Base-by-base conservation (phyloP, 23 red algal species). In the Gracilaria domingensis region DNA sequence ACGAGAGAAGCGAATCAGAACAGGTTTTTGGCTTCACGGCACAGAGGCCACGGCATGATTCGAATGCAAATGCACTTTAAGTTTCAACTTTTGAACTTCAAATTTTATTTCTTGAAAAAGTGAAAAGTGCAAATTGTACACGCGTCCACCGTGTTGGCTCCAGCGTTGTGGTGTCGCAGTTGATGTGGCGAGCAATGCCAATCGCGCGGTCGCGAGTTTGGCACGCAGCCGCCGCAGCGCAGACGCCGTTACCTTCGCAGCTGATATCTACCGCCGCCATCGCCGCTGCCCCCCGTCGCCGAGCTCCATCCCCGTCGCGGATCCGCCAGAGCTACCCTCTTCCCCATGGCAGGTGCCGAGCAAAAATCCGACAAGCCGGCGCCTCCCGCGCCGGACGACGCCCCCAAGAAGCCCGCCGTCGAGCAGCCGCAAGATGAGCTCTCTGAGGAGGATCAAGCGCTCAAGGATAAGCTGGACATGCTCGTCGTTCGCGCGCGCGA, bases 381-480 rank as follows among this genome's bases (percentile, higher is more conserved):
- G 8, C 53, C 79, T 12, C 79, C 87, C 45, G 74, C 53, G 47
- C 50, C 55, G 56, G 39, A 70, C 21, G 47, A 82, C 42, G 75
- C 33, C 20, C 39, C 59, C 38, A 69, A 80, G 75, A 86, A 94
- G 73, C 53, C 76, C 30, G 51, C 33, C 18, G 8, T n/a, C 35
- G 51, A 45, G 20, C 3, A 95, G 7, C 64, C 53, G n/a, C 57
- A 85, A 14, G 93, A 60, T 40, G 97, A 99, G 44, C 83, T 99
- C 70, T 96, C 97, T 8, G 90, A 95, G 20, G 97, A 99, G 85
- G 97, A 99, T 64, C 69, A 78, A 23, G 91, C 89, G 35, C 47
- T 95, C 58, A 96, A 99, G 82, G 97, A 99, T 25, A 84, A 94
- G 61, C 93, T 99, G 51, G 93, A 96, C 50, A 80, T 99, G 32